Conservation (phyloP, 805 yeast genomes). For the Starmerella kuoi region DNA sequence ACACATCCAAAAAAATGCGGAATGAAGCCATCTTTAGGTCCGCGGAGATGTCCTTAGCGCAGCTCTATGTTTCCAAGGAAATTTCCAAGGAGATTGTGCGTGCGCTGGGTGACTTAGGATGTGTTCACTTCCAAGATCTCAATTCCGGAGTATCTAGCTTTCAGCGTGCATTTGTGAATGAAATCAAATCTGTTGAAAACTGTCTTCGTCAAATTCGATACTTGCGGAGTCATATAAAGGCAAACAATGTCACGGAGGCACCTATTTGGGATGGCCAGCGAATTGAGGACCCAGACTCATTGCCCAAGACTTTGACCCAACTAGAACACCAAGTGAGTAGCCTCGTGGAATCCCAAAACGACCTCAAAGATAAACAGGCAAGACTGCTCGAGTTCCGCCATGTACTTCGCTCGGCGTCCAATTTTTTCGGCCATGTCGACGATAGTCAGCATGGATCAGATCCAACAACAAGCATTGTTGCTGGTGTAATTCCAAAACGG, state of each 20-base stretch:
- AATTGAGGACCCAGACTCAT: constrained; percentile 52
- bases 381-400: constrained; percentile 60
- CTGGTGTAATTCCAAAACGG: constrained; percentile 71
- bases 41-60: constrained; percentile 93
- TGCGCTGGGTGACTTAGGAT: constrained; percentile 73
- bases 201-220: constrained; percentile 69
- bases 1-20: constrained; percentile 12
- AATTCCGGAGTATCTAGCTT: constrained; percentile 69
- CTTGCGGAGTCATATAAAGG: constrained; percentile 27
- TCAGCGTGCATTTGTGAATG: constrained; percentile 84
- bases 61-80: constrained; percentile 83
- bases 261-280: constrained; percentile 34
- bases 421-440: constrained; percentile 33
- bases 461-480: constrained; percentile 36
- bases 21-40: constrained; percentile 41
- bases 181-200: constrained; percentile 70
- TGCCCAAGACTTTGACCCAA: constrained; percentile 47
- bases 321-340: constrained; percentile 66
- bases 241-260: constrained; percentile 25
- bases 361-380: constrained; percentile 49
- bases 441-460: constrained; percentile 22
- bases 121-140: constrained; percentile 79
- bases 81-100: constrained; percentile 77
- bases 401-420: constrained; percentile 39
- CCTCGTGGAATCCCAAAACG: constrained; percentile 55